Percentiles rank a stretch among this genome's conserved stretches.
Evolutionary conservation across 179 eudicot species (phyloP).

Genomic region (Pouteria campechiana): DNA sequence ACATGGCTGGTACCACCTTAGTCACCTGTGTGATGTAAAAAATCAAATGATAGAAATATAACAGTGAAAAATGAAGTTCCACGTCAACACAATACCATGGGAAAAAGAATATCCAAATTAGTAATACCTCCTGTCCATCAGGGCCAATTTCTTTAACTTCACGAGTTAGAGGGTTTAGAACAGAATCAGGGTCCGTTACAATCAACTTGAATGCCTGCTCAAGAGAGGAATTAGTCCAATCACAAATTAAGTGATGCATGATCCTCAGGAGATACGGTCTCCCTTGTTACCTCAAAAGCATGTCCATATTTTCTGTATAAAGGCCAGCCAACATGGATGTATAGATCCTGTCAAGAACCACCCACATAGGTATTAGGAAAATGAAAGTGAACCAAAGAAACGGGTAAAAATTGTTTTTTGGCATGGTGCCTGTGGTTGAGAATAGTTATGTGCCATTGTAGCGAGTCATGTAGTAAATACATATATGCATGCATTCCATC

Average conservation of each 20-base stretch:
- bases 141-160: constrained; percentile 78
- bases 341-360: constrained; percentile 51
- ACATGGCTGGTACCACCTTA: constrained; percentile 57
- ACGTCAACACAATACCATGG: neutral
- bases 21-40: constrained; percentile 29
- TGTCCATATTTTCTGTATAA: constrained; percentile 85
- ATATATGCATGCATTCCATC: too few species aligned
- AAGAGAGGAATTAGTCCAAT: neutral
- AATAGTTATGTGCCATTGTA: too few species aligned
- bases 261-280: neutral
- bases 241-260: neutral
- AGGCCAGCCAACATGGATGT: constrained; percentile 90
- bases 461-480: too few species aligned
- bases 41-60: too few species aligned
- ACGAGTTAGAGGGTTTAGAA: constrained; percentile 71
- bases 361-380: neutral
- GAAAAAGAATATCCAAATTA: neutral
- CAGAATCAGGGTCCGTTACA: constrained; percentile 83
- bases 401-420: too few species aligned
- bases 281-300: constrained; percentile 71
- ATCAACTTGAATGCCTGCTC: constrained; percentile 72
- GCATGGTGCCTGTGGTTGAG: too few species aligned
- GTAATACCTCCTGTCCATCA: constrained; percentile 83
- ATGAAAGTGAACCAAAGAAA: neutral
- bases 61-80: neutral